phyloP scores from a whole-genome alignment of 2,329 filamentous ascomycete genomes.

The Diaporthe vaccinii region DNA sequence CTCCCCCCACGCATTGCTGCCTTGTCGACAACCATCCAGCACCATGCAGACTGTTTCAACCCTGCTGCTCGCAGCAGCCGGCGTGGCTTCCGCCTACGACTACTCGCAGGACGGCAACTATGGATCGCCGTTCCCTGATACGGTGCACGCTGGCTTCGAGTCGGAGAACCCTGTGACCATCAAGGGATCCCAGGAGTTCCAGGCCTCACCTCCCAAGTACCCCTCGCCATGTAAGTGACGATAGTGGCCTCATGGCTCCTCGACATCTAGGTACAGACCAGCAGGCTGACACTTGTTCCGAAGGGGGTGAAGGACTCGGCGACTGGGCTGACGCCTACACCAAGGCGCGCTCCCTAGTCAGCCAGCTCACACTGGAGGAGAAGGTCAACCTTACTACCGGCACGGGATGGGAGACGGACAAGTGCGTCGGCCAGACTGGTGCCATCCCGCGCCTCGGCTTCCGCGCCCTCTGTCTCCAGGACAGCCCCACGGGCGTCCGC shows the following conservation, averaged over 20 bases:
- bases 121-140: slow-evolving; percentile 20
- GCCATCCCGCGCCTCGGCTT: slow-evolving; percentile 69
- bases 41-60: slow-evolving; percentile 34
- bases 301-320: slow-evolving; percentile 26
- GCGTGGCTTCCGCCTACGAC: slow-evolving; percentile 24
- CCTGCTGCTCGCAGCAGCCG: slow-evolving; percentile 35
- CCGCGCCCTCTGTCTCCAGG: slow-evolving; percentile 75
- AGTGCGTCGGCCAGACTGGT: slow-evolving; percentile 54
- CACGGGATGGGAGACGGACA: slow-evolving; percentile 65
- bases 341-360: slow-evolving; percentile 76
- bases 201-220: slow-evolving; percentile 30
- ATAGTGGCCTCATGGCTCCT: background rate
- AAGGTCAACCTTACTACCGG: slow-evolving; percentile 85
- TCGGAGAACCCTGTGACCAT: slow-evolving; percentile 34
- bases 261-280: background rate
- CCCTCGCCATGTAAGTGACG: slow-evolving; percentile 35
- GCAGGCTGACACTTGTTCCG: background rate
- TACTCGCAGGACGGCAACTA: slow-evolving; percentile 36
- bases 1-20: slow-evolving; percentile 29
- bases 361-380: slow-evolving; percentile 76
- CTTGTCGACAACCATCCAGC: slow-evolving; percentile 35
- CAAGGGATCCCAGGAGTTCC: slow-evolving; percentile 26
- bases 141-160: slow-evolving; percentile 28
- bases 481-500: slow-evolving; percentile 78
- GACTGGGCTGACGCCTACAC: slow-evolving; percentile 73